phyloP scores from a whole-genome alignment of 208 protist genomes.

The Leishmania tarentolae region DNA sequence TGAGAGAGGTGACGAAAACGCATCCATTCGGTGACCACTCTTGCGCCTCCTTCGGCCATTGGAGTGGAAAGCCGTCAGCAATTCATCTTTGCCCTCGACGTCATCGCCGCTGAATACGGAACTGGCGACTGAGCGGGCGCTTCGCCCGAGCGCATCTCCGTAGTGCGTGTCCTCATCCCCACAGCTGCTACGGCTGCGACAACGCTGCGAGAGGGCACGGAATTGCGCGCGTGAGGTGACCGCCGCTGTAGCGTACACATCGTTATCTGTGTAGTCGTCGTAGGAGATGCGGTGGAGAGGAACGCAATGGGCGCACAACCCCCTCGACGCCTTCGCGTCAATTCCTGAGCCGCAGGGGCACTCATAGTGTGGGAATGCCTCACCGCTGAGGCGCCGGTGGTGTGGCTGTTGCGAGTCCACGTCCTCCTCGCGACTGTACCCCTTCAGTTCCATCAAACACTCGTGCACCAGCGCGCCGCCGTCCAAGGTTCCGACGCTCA shows the following conservation, averaged over 20 bases:
- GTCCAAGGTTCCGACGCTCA: constrained; percentile 4
- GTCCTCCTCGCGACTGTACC: not conserved
- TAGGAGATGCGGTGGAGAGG: not conserved
- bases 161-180: too few relatives aligned
- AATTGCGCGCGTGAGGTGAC: not conserved
- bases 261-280: not conserved
- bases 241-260: not conserved
- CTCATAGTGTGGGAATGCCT: not conserved
- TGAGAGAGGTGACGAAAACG: not conserved
- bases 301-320: not conserved
- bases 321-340: not conserved
- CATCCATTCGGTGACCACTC: not conserved
- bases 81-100: not conserved
- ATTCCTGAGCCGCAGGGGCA: not conserved
- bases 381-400: not conserved
- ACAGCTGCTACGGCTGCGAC: not conserved
- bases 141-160: not conserved
- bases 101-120: not conserved
- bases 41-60: not conserved
- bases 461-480: constrained; percentile 26
- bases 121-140: not conserved
- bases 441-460: constrained; percentile 9
- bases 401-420: not conserved
- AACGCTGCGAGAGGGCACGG: not conserved
- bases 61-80: not conserved